Evolutionary conservation across 1,284 basidiomycete species (phyloP).

Genomic region (Cryptococcus sp.): DNA sequence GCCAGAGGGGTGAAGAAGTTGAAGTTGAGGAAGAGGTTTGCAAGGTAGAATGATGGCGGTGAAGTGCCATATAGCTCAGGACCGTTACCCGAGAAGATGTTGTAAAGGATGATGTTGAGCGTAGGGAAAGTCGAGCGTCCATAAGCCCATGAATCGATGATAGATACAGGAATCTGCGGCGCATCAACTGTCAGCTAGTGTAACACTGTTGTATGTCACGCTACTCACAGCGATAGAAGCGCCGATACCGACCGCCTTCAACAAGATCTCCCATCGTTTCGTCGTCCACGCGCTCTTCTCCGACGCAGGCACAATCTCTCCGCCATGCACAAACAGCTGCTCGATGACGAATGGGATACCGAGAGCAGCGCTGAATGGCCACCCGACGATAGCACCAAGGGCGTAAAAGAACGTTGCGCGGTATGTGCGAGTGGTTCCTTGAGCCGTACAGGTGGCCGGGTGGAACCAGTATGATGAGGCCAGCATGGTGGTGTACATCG

Average conservation of each 20-base stretch:
- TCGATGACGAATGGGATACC: conserved; percentile 88
- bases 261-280: conserved; percentile 65
- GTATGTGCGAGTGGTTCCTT: conserved; percentile 59
- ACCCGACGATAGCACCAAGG: conserved; percentile 83
- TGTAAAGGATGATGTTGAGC: conserved; percentile 93
- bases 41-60: conserved; percentile 77
- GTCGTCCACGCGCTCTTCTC: conserved; percentile 61
- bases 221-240: conserved; percentile 67
- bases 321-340: conserved; percentile 77
- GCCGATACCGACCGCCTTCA: conserved; percentile 63
- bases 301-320: conserved; percentile 65
- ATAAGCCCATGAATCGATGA: conserved; percentile 85
- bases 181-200: conserved; percentile 1
- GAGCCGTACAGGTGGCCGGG: conserved; percentile 62
- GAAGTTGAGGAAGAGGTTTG: conserved; percentile 90
- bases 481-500: conserved; percentile 85
- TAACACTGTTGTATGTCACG: conserved; percentile 2
- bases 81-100: conserved; percentile 71
- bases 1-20: conserved; percentile 82
- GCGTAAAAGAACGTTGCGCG: conserved; percentile 73
- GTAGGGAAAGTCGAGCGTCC: conserved; percentile 76
- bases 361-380: conserved; percentile 90
- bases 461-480: conserved; percentile 76
- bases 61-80: conserved; percentile 93
- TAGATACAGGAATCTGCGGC: conserved; percentile 71